Evolutionary conservation across 2,329 filamentous ascomycete genomes (phyloP).

Genomic region (Clonostachys byssicola): DNA sequence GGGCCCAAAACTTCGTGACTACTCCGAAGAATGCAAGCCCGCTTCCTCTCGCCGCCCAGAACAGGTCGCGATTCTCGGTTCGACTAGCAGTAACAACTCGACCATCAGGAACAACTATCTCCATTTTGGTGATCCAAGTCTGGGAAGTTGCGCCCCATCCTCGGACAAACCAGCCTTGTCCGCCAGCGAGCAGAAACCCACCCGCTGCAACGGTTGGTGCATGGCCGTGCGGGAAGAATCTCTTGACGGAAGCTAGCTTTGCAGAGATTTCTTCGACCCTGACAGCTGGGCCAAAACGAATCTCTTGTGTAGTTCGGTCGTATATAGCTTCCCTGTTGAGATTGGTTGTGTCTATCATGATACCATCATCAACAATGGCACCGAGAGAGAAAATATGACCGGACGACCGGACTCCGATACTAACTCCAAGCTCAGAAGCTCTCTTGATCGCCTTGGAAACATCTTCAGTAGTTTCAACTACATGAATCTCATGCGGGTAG

Average conservation of each 20-base stretch:
- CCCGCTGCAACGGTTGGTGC: slow-evolving; percentile 9
- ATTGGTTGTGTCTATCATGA: no score
- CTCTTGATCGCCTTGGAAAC: neutral
- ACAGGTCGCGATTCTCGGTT: slow-evolving; percentile 37
- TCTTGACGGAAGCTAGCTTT: no score
- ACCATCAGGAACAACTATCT: slow-evolving; percentile 40
- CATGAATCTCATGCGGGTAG: neutral
- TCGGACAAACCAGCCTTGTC: slow-evolving; percentile 17
- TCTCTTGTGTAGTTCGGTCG: no score
- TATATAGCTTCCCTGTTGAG: no score
- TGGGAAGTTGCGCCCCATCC: slow-evolving; percentile 15
- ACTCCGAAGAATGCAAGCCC: slow-evolving; percentile 36
- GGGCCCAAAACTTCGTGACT: slow-evolving; percentile 12
- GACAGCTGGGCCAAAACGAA: no score
- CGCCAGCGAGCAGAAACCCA: slow-evolving; percentile 17
- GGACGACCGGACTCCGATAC: neutral
- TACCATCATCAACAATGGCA: no score
- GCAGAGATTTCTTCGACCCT: no score
- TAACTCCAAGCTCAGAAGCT: neutral
- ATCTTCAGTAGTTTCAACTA: neutral
- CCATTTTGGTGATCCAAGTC: slow-evolving; percentile 33
- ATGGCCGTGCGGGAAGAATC: no score
- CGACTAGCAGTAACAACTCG: slow-evolving; percentile 31
- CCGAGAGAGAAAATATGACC: neutral
- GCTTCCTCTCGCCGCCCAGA: slow-evolving; percentile 43